Percentiles rank a stretch among this genome's conserved stretches.
phyloP scores from a whole-genome alignment of 306 rosid species.

The Neltuma alba region DNA sequence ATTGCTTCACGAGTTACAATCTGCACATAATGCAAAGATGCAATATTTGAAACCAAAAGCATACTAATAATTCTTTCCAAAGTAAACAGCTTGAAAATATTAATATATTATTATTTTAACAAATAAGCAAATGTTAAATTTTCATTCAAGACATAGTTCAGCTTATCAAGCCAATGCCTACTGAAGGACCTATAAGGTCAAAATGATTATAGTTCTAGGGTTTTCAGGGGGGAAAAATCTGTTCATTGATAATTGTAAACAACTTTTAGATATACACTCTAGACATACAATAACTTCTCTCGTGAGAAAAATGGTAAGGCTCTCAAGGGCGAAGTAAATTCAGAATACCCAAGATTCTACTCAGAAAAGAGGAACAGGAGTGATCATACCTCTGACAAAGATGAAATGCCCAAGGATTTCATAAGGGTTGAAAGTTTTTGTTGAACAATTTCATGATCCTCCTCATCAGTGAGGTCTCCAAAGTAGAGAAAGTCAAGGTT shows the following conservation, averaged over 20 bases:
- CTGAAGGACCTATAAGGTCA: neutral
- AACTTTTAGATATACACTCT: neutral
- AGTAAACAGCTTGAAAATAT: neutral
- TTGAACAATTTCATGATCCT: slow-evolving; percentile 51
- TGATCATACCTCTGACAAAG: slow-evolving; percentile 82
- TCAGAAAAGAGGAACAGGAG: neutral
- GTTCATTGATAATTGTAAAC: neutral
- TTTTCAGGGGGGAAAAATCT: neutral
- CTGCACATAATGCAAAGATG: slow-evolving; percentile 54
- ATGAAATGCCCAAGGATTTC: slow-evolving; percentile 79
- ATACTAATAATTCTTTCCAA: neutral
- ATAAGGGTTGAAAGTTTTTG: slow-evolving; percentile 61
- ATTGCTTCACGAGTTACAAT: slow-evolving; percentile 86
- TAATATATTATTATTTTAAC: neutral
- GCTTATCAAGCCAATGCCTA: neutral
- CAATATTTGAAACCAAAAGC: neutral
- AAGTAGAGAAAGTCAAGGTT: slow-evolving; percentile 70
- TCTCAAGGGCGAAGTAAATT: neutral
- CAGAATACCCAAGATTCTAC: neutral
- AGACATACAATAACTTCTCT: neutral
- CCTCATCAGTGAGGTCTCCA: slow-evolving; percentile 55
- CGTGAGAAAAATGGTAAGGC: neutral
- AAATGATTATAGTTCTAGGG: neutral
- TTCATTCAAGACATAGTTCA: neutral
- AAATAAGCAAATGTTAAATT: slow-evolving; percentile 1